These are phyloP conservation scores for Lophiostoma macrostomum DNA, from an alignment of 495 filamentous ascomycete species.

Conservation along the genomic window DNA sequence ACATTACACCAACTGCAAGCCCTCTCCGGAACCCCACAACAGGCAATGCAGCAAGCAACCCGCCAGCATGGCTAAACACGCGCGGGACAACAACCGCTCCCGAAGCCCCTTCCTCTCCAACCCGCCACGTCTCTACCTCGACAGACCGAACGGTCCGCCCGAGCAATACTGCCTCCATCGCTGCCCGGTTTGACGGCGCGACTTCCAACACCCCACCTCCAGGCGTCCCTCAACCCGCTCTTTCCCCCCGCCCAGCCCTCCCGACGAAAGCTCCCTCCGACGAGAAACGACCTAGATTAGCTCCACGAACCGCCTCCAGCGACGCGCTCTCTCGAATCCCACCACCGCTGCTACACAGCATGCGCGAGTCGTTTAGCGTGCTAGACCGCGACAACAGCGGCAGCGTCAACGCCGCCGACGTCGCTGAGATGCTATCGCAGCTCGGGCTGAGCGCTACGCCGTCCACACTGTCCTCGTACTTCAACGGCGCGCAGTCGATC, in stretches of 20 bases:
- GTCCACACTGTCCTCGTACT: conserved; percentile 66
- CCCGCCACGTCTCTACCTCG: conserved; percentile 27
- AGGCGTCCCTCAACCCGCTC: background rate
- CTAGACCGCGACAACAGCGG: conserved; percentile 81
- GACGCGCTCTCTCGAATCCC: conserved; percentile 36
- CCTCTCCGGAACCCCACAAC: conserved; percentile 25
- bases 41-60: conserved; percentile 23
- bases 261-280: background rate
- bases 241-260: background rate
- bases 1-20: too few species aligned
- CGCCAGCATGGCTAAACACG: conserved; percentile 33
- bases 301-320: conserved; percentile 23
- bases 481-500: conserved; percentile 74
- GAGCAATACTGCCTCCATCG: conserved; percentile 13
- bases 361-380: conserved; percentile 84
- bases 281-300: background rate
- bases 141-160: conserved; percentile 19
- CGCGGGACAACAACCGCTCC: conserved; percentile 28
- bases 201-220: conserved; percentile 3
- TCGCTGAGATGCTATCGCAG: conserved; percentile 75
- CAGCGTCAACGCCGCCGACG: conserved; percentile 68
- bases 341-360: conserved; percentile 41
- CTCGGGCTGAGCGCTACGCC: conserved; percentile 59
- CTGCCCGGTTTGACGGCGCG: conserved; percentile 20
- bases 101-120: conserved; percentile 27